Evolutionary conservation across 768 basidiomycete species (phyloP).

Genomic region (Galerina marginata): DNA sequence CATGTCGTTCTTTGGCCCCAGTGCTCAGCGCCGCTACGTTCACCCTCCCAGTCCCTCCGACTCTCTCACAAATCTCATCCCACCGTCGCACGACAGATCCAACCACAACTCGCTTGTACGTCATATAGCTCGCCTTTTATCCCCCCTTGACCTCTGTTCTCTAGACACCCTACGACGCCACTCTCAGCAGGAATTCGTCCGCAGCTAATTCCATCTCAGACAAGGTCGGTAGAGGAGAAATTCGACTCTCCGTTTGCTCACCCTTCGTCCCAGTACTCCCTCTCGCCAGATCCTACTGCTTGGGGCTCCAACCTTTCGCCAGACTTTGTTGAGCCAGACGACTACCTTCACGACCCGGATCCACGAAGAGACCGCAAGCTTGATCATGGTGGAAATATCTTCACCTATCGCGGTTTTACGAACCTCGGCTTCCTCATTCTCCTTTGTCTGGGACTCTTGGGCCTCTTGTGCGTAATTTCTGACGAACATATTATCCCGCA

Average conservation of each 20-base stretch:
- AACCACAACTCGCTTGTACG: constrained; percentile 51
- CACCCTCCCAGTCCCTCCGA: constrained; percentile 45
- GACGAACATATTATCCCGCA: not conserved
- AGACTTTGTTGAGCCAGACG: constrained; percentile 63
- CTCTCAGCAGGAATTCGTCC: constrained; percentile 15
- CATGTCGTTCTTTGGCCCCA: constrained; percentile 40
- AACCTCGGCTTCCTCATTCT: constrained; percentile 75
- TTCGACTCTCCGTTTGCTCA: not conserved
- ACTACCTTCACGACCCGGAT: constrained; percentile 77
- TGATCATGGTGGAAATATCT: constrained; percentile 51
- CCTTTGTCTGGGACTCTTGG: constrained; percentile 55
- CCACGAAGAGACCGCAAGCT: constrained; percentile 63
- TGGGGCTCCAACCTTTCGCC: constrained; percentile 75
- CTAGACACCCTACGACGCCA: constrained; percentile 18
- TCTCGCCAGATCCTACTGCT: constrained; percentile 71
- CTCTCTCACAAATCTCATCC: constrained; percentile 59
- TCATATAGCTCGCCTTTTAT: constrained; percentile 4
- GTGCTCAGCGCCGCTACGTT: constrained; percentile 48
- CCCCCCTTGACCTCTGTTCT: not conserved
- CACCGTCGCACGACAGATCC: constrained; percentile 23
- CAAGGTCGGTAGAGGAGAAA: constrained; percentile 44
- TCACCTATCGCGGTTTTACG: constrained; percentile 70
- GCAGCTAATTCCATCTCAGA: constrained; percentile 54
- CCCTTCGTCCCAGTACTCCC: constrained; percentile 57
- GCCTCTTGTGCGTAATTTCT: constrained; percentile 59